phyloP scores from a whole-genome alignment of 2,329 filamentous ascomycete genomes.

The Hyphodiscus sp. region DNA sequence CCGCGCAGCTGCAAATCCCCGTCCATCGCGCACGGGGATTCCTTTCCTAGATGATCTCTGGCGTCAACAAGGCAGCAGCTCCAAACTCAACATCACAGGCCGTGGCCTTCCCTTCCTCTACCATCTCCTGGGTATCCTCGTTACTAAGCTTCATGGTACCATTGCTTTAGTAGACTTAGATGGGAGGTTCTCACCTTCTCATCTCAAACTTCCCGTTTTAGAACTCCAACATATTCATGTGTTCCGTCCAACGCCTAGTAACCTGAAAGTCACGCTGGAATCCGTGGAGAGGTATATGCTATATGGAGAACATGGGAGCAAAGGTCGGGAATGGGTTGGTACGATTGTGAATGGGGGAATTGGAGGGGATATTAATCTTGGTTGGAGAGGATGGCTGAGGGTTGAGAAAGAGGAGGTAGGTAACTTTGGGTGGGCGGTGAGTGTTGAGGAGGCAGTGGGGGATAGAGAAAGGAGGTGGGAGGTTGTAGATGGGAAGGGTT shows the following conservation, averaged over 20 bases:
- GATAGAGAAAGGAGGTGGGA: slow-evolving; percentile 17
- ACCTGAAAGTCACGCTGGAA: slow-evolving; percentile 19
- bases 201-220: slow-evolving; percentile 9
- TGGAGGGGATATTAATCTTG: slow-evolving; percentile 8
- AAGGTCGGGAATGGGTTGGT: slow-evolving; percentile 24
- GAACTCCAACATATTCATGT: slow-evolving; percentile 28
- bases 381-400: slow-evolving; percentile 29
- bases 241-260: slow-evolving; percentile 15
- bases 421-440: slow-evolving; percentile 20
- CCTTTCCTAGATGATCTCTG: slow-evolving; percentile 41
- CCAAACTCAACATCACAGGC: slow-evolving; percentile 44
- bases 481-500: slow-evolving; percentile 18
- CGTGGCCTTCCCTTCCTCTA: slow-evolving; percentile 50
- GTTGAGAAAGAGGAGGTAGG: slow-evolving; percentile 21
- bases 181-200: slow-evolving; percentile 45
- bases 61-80: slow-evolving; percentile 41
- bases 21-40: slow-evolving; percentile 27
- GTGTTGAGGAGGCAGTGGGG: slow-evolving; percentile 27
- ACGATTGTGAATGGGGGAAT: slow-evolving; percentile 20
- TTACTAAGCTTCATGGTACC: slow-evolving; percentile 36
- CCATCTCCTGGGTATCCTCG: slow-evolving; percentile 44
- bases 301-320: slow-evolving; percentile 22
- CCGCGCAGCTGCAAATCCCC: not conserved
- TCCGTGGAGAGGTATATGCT: slow-evolving; percentile 27
- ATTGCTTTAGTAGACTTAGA: slow-evolving; percentile 51